Conservation (phyloP, 2,329 filamentous ascomycete species). For the Colletotrichum zoysiae region DNA sequence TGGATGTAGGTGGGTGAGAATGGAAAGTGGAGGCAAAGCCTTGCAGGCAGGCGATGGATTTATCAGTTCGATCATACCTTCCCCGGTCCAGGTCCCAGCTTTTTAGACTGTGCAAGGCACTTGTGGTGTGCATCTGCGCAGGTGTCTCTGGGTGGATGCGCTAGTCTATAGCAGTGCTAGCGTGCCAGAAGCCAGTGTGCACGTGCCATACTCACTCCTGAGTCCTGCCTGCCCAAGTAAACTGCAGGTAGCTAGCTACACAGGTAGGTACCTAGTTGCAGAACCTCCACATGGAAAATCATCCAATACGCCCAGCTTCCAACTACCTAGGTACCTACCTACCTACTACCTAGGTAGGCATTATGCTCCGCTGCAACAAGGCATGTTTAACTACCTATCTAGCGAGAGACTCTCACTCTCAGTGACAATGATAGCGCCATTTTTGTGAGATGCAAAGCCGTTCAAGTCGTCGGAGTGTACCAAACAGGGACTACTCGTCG, state of each 20-base stretch:
- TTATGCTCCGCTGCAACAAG: neutral
- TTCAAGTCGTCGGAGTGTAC: neutral
- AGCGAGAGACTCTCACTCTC: neutral
- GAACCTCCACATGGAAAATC: neutral
- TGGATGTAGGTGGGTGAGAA: slow-evolving; percentile 32
- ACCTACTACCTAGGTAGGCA: no score
- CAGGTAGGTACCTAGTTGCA: neutral
- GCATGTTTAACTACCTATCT: neutral
- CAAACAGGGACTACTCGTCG: neutral
- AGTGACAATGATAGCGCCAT: neutral
- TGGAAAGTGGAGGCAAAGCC: slow-evolving; percentile 34
- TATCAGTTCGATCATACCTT: slow-evolving; percentile 41
- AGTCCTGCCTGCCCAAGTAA: slow-evolving; percentile 6
- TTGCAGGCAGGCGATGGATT: slow-evolving; percentile 31
- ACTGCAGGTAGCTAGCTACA: no score
- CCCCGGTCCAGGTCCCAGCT: slow-evolving; percentile 33
- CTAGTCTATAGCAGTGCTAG: slow-evolving; percentile 23
- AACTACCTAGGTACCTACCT: no score
- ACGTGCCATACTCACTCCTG: slow-evolving; percentile 26
- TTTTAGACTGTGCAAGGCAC: slow-evolving; percentile 29
- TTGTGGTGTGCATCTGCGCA: slow-evolving; percentile 26
- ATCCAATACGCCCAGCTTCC: neutral
- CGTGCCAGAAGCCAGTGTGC: slow-evolving; percentile 9
- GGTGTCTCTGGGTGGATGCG: slow-evolving; percentile 24
- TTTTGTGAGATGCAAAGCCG: neutral